phyloP scores from a whole-genome alignment of 208 protist genomes.

The Naegleria fowleri region DNA sequence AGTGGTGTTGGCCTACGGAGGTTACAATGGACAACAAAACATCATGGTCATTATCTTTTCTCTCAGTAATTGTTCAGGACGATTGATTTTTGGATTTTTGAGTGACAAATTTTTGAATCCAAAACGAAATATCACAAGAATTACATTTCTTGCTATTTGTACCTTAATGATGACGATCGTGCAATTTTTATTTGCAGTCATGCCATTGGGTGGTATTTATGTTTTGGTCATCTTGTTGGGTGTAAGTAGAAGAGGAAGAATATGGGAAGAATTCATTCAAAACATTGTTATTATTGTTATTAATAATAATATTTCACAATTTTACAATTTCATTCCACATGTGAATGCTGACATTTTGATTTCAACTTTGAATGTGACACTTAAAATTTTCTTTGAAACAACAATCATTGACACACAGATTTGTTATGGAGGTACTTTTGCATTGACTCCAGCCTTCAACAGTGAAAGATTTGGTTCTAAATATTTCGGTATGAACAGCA shows the following conservation, averaged over 20 bases:
- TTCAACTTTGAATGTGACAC: too few species aligned
- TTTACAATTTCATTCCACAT: too few species aligned
- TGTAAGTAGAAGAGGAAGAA: too few species aligned
- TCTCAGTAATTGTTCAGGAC: background rate
- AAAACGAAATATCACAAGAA: background rate
- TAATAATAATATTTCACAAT: too few species aligned
- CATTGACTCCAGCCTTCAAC: background rate
- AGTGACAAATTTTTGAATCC: conserved; percentile 4
- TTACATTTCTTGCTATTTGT: background rate
- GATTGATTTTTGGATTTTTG: background rate
- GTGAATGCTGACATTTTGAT: too few species aligned
- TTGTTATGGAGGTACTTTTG: background rate
- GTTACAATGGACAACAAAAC: background rate
- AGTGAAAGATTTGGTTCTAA: conserved; percentile 9
- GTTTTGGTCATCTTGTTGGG: background rate
- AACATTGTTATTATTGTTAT: too few species aligned
- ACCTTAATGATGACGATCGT: background rate
- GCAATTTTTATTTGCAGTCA: background rate
- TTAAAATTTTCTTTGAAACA: too few species aligned
- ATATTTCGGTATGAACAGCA: background rate
- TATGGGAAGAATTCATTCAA: too few species aligned
- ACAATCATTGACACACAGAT: background rate
- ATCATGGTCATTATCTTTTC: background rate
- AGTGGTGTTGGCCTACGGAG: background rate
- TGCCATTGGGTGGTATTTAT: background rate